Base-by-base conservation (phyloP, 2,329 filamentous ascomycete genomes). In the Beauveria bassiana region DNA sequence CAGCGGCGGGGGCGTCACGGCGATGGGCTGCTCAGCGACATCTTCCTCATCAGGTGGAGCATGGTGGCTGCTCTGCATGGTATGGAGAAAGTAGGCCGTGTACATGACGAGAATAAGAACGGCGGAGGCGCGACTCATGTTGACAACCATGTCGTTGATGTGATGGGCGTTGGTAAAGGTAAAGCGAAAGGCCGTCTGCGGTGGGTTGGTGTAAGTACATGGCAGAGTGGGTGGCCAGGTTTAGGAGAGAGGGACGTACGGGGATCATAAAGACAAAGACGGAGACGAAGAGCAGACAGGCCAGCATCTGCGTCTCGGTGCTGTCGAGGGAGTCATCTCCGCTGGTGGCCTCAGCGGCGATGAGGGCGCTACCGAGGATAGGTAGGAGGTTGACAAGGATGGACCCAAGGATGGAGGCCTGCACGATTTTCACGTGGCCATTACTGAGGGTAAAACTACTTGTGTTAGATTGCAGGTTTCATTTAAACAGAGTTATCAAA, bases 121-220 rank as follows among this genome's bases (percentile, higher is more conserved):
- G 68, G 89, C 90, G 1, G 89, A 91, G 59, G 89, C 88, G 56
- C 90, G 85, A 71, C 89, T 92, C 69, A 93, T 86, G 68, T 88
- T 82, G 49, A 93, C 73, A 0, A 89, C 89, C 49, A 84, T 79
- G 2, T 69, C 72, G 62, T 88, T 82, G 5, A 87, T 86, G n/a
- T 78, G 75, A 1, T 72, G 70, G 9, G 75, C 75, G 64, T 82
- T 76, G n/a, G 75, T 81, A 73, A 90, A 93, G 0, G 73, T 72
- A 43, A 71, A 72, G 31, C 72, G 67, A 31, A 79, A 79, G 2
- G 77, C 76, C 0, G 78, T 78, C 71, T 77, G 9, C 1, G 0
- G 5, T 9, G 5, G 22, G 20, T 47, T 14, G 49, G 7, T 16
- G 57, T 67, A 5, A 65, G 51, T 18, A 38, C 14, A 16, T 38